phyloP scores from a whole-genome alignment of 345 rosid genomes.

The Ceriops tagal region DNA sequence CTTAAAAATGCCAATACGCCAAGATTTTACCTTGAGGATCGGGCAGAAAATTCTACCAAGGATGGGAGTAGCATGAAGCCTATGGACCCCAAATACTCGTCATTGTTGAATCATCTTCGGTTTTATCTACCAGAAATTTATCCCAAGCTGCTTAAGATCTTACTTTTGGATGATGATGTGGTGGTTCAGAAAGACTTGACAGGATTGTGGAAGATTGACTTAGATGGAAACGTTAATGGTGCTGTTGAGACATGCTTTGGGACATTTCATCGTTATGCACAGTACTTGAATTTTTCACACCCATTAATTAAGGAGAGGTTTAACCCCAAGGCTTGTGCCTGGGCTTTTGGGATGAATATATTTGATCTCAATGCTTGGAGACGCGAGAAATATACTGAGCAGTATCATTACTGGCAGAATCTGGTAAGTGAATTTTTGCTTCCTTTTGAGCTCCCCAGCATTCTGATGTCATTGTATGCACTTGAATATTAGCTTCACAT shows the following conservation, averaged over 20 bases:
- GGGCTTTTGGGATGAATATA: constrained; percentile 93
- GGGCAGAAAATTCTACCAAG: constrained; percentile 39
- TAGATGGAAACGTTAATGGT: constrained; percentile 90
- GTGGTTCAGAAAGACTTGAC: constrained; percentile 95
- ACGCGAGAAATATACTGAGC: constrained; percentile 50
- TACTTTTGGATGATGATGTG: constrained; percentile 85
- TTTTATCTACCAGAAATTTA: constrained; percentile 91
- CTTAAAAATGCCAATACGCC: constrained; percentile 58
- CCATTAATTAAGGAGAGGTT: constrained; percentile 67
- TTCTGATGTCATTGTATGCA: background rate
- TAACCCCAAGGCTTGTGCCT: constrained; percentile 78
- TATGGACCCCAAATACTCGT: constrained; percentile 52
- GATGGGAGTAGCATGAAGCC: constrained; percentile 43
- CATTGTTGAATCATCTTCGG: constrained; percentile 75
- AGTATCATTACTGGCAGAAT: constrained; percentile 61
- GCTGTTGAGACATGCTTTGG: constrained; percentile 94
- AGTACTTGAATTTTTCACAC: constrained; percentile 70
- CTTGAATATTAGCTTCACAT: background rate
- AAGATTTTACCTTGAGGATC: constrained; percentile 43
- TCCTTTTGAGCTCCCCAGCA: background rate
- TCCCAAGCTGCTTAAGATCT: constrained; percentile 71
- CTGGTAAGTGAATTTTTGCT: constrained; percentile 36
- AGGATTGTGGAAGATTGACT: constrained; percentile 72
- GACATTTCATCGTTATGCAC: constrained; percentile 73
- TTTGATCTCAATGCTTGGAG: constrained; percentile 93